These are phyloP conservation scores for Arthrobotrys megalospora DNA, from an alignment of 2,329 filamentous ascomycete genomes.

Conservation along the genomic window DNA sequence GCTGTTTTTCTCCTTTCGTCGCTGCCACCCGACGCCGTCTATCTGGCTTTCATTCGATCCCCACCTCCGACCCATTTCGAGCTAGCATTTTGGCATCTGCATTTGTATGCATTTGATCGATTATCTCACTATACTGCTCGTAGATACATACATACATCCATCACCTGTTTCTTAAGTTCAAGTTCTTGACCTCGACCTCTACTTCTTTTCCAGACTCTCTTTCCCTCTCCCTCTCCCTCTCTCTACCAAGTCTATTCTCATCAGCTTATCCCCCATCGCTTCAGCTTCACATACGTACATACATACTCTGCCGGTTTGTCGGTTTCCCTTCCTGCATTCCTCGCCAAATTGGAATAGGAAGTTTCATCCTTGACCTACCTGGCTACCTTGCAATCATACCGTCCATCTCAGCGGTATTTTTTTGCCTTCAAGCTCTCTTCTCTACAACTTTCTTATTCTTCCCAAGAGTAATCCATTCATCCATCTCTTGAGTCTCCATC, in stretches of 20 bases:
- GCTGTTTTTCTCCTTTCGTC: constrained; percentile 30
- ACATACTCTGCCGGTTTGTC: constrained; percentile 21
- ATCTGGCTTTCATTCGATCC: constrained; percentile 29
- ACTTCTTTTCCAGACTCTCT: not conserved
- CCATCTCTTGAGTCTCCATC: not conserved
- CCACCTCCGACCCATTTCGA: constrained; percentile 16
- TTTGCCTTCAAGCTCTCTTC: constrained; percentile 3
- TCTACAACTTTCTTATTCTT: constrained; percentile 19
- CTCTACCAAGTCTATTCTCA: constrained; percentile 11
- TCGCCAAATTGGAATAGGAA: constrained; percentile 61
- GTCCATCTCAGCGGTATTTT: constrained; percentile 41
- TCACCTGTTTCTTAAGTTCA: constrained; percentile 21
- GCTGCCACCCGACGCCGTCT: constrained; percentile 37
- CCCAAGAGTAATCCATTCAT: constrained; percentile 4
- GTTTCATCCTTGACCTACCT: constrained; percentile 60
- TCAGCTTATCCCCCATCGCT: constrained; percentile 13
- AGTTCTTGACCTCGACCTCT: constrained; percentile 15
- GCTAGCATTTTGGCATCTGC: not conserved
- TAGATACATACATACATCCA: too few species aligned
- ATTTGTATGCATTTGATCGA: constrained; percentile 17
- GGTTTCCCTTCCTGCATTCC: constrained; percentile 60
- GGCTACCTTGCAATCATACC: constrained; percentile 33
- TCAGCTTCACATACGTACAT: not conserved
- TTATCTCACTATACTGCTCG: not conserved
- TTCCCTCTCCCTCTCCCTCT: constrained; percentile 6